A percentile compares a stretch with the other conserved stretches of the same genome.
phyloP scores from a whole-genome alignment of 2,329 filamentous ascomycete genomes.

The Meredithiella fracta region DNA sequence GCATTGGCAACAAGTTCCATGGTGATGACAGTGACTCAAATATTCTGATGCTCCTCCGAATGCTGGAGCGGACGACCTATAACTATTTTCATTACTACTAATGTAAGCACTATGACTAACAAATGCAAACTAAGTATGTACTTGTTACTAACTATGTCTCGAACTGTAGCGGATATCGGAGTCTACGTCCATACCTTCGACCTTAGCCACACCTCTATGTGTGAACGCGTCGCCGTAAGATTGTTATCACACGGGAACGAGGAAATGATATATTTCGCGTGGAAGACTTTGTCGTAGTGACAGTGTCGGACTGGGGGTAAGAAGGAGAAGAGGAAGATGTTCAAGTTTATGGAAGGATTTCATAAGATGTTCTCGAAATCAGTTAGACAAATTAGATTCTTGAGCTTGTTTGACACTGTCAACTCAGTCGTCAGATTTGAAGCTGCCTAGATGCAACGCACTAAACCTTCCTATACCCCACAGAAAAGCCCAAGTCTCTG shows the following conservation, averaged over 20 bases:
- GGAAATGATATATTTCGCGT: conserved; percentile 69
- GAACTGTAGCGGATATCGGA: conserved; percentile 44
- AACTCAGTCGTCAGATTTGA: conserved; percentile 69
- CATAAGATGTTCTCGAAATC: conserved; percentile 66
- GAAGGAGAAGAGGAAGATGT: conserved; percentile 36
- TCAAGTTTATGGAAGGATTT: conserved; percentile 52
- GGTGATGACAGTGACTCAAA: conserved; percentile 48
- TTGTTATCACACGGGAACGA: conserved; percentile 69
- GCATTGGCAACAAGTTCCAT: conserved; percentile 47
- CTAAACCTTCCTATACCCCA: conserved; percentile 54
- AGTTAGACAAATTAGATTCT: conserved; percentile 54
- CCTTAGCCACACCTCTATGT: conserved; percentile 38
- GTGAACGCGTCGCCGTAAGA: conserved; percentile 48
- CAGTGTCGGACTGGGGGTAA: conserved; percentile 37
- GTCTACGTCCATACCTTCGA: conserved; percentile 51
- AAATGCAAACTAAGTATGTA: no score
- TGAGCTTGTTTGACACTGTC: conserved; percentile 70
- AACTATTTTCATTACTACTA: conserved; percentile 51
- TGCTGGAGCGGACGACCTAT: conserved; percentile 45
- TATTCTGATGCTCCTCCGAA: conserved; percentile 54
- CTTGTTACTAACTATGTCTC: no score
- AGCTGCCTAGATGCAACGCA: conserved; percentile 59
- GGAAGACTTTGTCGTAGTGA: conserved; percentile 66
- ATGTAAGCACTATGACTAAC: no score
- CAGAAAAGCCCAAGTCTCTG: conserved; percentile 33